phyloP scores from a whole-genome alignment of 176 grass and related monocot genomes.

The Rhynchospora tenuis region DNA sequence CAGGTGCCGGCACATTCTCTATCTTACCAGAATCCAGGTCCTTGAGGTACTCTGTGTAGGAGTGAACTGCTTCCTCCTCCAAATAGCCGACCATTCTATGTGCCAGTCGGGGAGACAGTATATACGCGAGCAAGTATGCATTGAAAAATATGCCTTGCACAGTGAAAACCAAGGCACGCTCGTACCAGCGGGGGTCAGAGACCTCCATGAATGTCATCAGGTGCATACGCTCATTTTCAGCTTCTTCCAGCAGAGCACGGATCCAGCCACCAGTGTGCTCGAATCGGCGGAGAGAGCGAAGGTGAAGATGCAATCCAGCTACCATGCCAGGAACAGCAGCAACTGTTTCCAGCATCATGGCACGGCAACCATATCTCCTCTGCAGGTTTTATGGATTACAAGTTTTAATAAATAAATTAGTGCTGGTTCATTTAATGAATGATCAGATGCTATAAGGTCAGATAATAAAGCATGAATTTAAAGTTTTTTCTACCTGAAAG shows the following conservation, averaged over 20 bases:
- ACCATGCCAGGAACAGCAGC: constrained; percentile 89
- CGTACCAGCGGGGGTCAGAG: constrained; percentile 43
- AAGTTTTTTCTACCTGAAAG: constrained; percentile 44
- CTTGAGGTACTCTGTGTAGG: constrained; percentile 70
- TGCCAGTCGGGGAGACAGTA: constrained; percentile 56
- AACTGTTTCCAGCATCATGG: constrained; percentile 84
- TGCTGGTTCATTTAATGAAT: neutral
- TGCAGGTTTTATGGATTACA: neutral
- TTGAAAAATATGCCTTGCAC: constrained; percentile 76
- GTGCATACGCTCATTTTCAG: constrained; percentile 80
- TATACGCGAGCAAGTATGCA: constrained; percentile 47
- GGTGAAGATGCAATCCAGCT: constrained; percentile 64
- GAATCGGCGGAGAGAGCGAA: constrained; percentile 67
- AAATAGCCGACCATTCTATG: constrained; percentile 80
- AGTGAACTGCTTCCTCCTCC: constrained; percentile 79
- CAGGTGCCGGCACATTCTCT: constrained; percentile 55
- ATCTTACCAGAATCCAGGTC: constrained; percentile 68
- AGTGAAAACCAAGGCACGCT: constrained; percentile 49
- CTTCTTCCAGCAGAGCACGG: constrained; percentile 58
- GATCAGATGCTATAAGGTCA: neutral
- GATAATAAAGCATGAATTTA: neutral
- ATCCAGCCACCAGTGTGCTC: constrained; percentile 77
- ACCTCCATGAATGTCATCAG: constrained; percentile 38
- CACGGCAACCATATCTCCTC: constrained; percentile 73
- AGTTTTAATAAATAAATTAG: neutral